Conservation (phyloP, 331 rosid species). For the Stylosanthes scabra region DNA sequence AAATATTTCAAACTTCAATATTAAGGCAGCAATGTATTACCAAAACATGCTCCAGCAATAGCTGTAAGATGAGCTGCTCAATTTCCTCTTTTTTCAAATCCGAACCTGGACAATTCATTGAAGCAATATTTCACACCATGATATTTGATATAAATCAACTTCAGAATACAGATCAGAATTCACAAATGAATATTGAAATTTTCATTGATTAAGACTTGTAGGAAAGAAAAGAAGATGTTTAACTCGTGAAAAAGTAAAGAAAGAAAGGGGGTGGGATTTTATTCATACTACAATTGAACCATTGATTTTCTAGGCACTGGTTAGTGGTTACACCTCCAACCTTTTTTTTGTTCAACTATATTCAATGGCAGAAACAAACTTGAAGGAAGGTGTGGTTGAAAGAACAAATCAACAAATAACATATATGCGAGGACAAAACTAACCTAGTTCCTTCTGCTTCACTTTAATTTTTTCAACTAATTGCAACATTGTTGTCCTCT, state of each 20-base stretch:
- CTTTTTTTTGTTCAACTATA: slow-evolving; percentile 14
- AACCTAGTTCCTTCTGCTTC: slow-evolving; percentile 83
- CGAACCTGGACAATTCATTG: slow-evolving; percentile 61
- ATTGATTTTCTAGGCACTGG: not conserved
- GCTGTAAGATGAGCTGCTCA: slow-evolving; percentile 86
- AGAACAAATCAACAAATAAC: slow-evolving; percentile 3
- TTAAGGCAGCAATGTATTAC: slow-evolving; percentile 50
- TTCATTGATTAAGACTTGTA: not conserved
- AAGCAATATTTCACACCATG: slow-evolving; percentile 25
- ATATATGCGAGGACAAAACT: slow-evolving; percentile 27
- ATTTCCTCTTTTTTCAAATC: slow-evolving; percentile 79
- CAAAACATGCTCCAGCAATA: slow-evolving; percentile 74
- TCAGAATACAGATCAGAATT: slow-evolving; percentile 20
- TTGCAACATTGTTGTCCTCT: slow-evolving; percentile 86
- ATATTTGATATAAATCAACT: slow-evolving; percentile 27
- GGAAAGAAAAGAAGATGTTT: not conserved
- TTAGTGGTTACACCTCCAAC: slow-evolving; percentile 1
- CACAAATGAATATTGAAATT: slow-evolving; percentile 23
- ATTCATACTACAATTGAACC: slow-evolving; percentile 9
- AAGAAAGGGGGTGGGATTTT: not conserved
- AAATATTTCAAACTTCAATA: slow-evolving; percentile 29
- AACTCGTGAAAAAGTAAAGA: not conserved
- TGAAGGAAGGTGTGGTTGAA: slow-evolving; percentile 8
- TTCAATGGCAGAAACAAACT: slow-evolving; percentile 8
- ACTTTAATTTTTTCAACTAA: slow-evolving; percentile 80